phyloP scores from a whole-genome alignment of 768 basidiomycete species.

The Pleurotus platypus region DNA sequence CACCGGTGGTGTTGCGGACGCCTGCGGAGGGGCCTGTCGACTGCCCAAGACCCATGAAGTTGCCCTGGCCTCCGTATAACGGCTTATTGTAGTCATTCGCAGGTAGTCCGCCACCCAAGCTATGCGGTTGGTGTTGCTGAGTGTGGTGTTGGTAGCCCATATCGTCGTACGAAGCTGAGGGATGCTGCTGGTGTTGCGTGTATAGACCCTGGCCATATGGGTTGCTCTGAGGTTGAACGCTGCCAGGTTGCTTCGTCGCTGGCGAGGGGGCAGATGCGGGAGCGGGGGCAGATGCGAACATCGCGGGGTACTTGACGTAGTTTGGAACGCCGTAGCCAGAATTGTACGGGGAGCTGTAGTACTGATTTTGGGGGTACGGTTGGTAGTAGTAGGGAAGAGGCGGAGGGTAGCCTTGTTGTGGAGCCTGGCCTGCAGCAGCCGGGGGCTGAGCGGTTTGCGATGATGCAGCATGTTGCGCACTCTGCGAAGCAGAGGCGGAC shows the following conservation, averaged over 20 bases:
- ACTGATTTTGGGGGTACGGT: conserved; percentile 75
- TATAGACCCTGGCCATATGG: conserved; percentile 65
- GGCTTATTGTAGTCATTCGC: conserved; percentile 41
- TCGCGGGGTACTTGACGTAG: conserved; percentile 56
- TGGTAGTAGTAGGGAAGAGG: conserved; percentile 60
- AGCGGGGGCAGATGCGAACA: conserved; percentile 70
- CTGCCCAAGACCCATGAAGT: conserved; percentile 63
- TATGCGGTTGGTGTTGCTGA: conserved; percentile 55
- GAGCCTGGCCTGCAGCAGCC: conserved; percentile 56
- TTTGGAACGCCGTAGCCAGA: conserved; percentile 57
- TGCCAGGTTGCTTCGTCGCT: conserved; percentile 59
- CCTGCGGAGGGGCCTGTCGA: conserved; percentile 35
- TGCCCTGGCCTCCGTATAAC: conserved; percentile 43
- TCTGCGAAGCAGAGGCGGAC: conserved; percentile 47
- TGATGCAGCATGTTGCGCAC: conserved; percentile 46
- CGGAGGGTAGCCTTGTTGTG: conserved; percentile 64
- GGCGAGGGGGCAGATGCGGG: conserved; percentile 65
- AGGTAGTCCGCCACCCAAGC: conserved; percentile 26
- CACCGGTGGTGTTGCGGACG: conserved; percentile 37
- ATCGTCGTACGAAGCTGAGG: conserved; percentile 40
- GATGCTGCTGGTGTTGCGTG: conserved; percentile 57
- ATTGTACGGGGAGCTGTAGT: conserved; percentile 69
- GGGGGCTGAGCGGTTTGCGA: conserved; percentile 55
- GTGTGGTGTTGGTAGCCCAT: conserved; percentile 52
- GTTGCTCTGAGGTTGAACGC: conserved; percentile 47